Percentiles rank a stretch among this genome's conserved stretches.
phyloP scores from a whole-genome alignment of 164 flowering plant genomes.

The Protea cynaroides region DNA sequence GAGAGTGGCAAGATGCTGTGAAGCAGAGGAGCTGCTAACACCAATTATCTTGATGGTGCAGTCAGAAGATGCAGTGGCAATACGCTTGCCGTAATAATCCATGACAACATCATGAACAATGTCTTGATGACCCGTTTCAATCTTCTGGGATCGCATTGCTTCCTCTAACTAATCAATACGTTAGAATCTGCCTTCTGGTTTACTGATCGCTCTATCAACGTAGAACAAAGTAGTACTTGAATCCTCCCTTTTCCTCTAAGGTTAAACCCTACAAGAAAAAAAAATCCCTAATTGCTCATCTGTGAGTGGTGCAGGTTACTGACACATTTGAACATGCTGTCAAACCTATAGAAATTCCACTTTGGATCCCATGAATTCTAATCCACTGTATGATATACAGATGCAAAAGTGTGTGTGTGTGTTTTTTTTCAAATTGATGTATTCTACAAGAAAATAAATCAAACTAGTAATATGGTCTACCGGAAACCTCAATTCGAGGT shows the following conservation, averaged over 20 bases:
- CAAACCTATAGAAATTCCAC: too few relatives aligned
- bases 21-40: conserved; percentile 19
- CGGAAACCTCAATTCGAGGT: too few relatives aligned
- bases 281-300: neutral
- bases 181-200: neutral
- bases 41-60: conserved; percentile 39
- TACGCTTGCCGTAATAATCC: conserved; percentile 52
- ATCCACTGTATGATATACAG: too few relatives aligned
- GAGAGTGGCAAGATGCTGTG: conserved; percentile 41
- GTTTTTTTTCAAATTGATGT: too few relatives aligned
- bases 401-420: too few relatives aligned
- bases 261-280: neutral
- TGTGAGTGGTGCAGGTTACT: neutral
- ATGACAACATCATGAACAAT: conserved; percentile 39
- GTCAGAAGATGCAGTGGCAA: conserved; percentile 48
- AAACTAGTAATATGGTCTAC: too few relatives aligned
- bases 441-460: too few relatives aligned
- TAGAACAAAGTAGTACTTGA: neutral
- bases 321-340: too few relatives aligned
- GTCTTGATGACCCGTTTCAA: conserved; percentile 35
- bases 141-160: conserved; percentile 36
- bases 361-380: too few relatives aligned
- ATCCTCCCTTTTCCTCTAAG: neutral
- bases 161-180: neutral
- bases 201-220: neutral